Conservation (phyloP, 352 stramenopile genomes). For the Bremia lactucae region DNA sequence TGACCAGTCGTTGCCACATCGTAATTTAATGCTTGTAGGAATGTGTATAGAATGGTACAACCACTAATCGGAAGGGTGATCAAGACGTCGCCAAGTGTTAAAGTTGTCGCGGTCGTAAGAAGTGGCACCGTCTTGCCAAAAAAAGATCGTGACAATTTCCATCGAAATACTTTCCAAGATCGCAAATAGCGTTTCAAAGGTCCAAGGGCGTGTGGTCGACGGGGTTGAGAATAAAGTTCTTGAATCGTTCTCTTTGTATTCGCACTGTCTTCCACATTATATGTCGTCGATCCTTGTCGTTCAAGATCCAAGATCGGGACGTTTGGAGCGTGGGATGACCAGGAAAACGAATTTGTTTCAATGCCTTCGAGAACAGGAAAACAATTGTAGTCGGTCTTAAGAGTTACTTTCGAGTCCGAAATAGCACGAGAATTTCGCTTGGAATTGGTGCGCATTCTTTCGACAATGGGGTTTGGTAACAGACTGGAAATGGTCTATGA, state of each 20-base stretch:
- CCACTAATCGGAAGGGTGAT: slow-evolving; percentile 20
- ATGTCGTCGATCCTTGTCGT: slow-evolving; percentile 8
- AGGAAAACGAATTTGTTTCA: slow-evolving; percentile 9
- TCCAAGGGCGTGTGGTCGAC: slow-evolving; percentile 7
- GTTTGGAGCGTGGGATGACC: slow-evolving; percentile 6
- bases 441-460: slow-evolving; percentile 11
- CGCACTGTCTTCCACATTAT: slow-evolving; percentile 16
- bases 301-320: slow-evolving; percentile 22
- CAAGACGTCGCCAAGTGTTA: slow-evolving; percentile 32
- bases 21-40: slow-evolving; percentile 4
- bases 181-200: slow-evolving; percentile 19
- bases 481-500: slow-evolving; percentile 7
- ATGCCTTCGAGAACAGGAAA: slow-evolving; percentile 21
- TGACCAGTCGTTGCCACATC: slow-evolving; percentile 15
- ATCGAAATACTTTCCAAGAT: slow-evolving; percentile 25
- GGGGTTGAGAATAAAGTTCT: slow-evolving; percentile 1
- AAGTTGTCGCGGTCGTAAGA: slow-evolving; percentile 15
- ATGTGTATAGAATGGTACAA: slow-evolving; percentile 1
- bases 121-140: slow-evolving; percentile 22
- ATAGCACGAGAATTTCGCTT: slow-evolving; percentile 7
- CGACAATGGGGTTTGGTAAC: not conserved
- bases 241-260: slow-evolving; percentile 13
- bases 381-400: slow-evolving; percentile 13
- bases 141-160: slow-evolving; percentile 18
- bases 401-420: slow-evolving; percentile 3